Evolutionary conservation across 1,284 basidiomycete genomes (phyloP).

Genomic region (Naganishia cerealis): DNA sequence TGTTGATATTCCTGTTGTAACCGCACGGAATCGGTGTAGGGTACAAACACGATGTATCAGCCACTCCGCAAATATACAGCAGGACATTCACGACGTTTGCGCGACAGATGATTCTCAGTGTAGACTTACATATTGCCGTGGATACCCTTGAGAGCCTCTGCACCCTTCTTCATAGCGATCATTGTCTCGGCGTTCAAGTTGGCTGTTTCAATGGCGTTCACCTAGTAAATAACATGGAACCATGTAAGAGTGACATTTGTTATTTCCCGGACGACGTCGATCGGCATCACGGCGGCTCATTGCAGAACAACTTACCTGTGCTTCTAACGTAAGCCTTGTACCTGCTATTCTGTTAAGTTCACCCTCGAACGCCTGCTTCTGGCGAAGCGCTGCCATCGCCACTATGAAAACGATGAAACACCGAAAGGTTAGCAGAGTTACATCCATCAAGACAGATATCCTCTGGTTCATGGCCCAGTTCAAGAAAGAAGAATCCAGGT

Average conservation of each 20-base stretch:
- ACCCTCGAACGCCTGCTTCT: conserved; percentile 87
- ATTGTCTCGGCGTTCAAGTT: conserved; percentile 99
- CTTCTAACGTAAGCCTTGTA: conserved; percentile 87
- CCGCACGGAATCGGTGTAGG: not conserved
- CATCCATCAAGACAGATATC: not conserved
- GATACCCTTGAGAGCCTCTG: conserved; percentile 85
- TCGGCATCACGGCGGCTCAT: not conserved
- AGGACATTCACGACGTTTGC: too few relatives aligned
- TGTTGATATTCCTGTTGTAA: conserved; percentile 72
- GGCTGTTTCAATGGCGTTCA: conserved; percentile 95
- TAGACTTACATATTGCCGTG: conserved; percentile 81
- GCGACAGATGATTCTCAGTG: too few relatives aligned
- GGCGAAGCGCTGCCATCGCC: conserved; percentile 84
- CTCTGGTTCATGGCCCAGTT: not conserved
- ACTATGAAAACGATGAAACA: conserved; percentile 55
- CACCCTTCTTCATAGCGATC: conserved; percentile 94
- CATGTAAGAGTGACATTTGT: conserved; percentile 1
- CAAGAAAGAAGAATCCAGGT: not conserved
- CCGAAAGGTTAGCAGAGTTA: not conserved
- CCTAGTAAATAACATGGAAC: conserved; percentile 43
- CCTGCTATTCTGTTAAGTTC: conserved; percentile 86
- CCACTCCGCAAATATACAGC: not conserved
- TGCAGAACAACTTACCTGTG: conserved; percentile 62
- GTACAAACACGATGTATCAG: not conserved
- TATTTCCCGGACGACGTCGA: not conserved